A percentile compares a stretch with the other conserved stretches of the same genome.
These are phyloP conservation scores for Neurospora sp. DNA, from an alignment of 495 filamentous ascomycete species.

Conservation along the genomic window DNA sequence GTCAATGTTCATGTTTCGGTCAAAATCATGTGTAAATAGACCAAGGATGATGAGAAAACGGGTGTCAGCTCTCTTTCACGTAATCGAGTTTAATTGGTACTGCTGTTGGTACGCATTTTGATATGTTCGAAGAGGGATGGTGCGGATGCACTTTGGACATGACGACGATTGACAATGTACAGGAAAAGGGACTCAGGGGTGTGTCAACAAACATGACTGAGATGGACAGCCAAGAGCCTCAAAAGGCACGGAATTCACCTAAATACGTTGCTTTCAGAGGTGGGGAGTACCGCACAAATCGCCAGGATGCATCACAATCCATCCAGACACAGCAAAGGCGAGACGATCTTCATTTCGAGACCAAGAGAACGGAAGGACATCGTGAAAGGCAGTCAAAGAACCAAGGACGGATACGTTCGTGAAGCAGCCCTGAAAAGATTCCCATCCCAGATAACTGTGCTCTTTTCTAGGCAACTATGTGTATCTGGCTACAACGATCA, in stretches of 20 bases:
- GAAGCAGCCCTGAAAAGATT: background rate
- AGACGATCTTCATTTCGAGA: background rate
- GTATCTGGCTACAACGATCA: background rate
- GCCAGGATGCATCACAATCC: background rate
- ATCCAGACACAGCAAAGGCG: background rate
- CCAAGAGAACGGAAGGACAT: background rate
- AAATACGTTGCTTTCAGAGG: background rate
- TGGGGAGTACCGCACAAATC: too few relatives aligned
- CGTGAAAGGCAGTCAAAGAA: background rate
- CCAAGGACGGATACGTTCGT: background rate
- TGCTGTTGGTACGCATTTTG: background rate
- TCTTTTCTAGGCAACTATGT: background rate
- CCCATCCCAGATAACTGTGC: background rate
- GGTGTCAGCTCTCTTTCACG: background rate
- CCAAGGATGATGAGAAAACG: too few relatives aligned
- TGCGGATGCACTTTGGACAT: background rate
- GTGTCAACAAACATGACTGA: background rate
- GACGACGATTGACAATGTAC: background rate
- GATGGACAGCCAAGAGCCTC: background rate
- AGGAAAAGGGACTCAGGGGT: background rate
- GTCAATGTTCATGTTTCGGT: background rate
- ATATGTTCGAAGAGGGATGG: background rate
- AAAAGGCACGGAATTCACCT: background rate
- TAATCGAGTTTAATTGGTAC: background rate
- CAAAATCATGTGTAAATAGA: background rate